Conservation (phyloP, 768 basidiomycete genomes). For the Hydnomerulius pinastri region DNA sequence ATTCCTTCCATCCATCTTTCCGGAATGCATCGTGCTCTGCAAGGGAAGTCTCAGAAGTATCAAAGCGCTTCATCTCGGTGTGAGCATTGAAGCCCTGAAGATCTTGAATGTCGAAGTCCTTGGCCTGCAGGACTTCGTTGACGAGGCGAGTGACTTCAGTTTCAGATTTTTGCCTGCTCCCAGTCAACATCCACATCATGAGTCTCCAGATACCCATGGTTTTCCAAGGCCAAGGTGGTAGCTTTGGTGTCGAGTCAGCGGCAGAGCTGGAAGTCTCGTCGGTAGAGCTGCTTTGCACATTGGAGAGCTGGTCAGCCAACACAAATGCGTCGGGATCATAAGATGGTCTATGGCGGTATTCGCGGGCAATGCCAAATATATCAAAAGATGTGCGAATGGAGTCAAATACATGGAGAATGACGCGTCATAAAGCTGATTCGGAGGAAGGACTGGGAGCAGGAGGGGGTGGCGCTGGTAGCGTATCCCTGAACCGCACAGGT, state of each 20-base stretch:
- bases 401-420: slow-evolving; percentile 17
- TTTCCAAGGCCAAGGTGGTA: slow-evolving; percentile 16
- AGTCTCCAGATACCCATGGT: slow-evolving; percentile 9
- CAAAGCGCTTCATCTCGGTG: slow-evolving; percentile 6
- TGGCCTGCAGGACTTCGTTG: not conserved
- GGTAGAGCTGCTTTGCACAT: not conserved
- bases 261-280: not conserved
- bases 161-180: slow-evolving; percentile 8
- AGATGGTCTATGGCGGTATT: slow-evolving; percentile 13
- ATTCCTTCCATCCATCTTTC: slow-evolving; percentile 13
- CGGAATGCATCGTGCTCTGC: not conserved
- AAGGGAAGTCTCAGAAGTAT: slow-evolving; percentile 8
- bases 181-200: slow-evolving; percentile 17
- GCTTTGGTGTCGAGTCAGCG: not conserved
- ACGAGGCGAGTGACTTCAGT: slow-evolving; percentile 9
- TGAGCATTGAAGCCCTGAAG: slow-evolving; percentile 19
- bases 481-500: slow-evolving; percentile 14
- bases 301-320: not conserved
- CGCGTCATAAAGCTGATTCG: not conserved
- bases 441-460: not conserved
- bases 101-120: slow-evolving; percentile 7
- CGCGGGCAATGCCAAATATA: slow-evolving; percentile 13
- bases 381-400: slow-evolving; percentile 14
- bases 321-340: slow-evolving; percentile 2
- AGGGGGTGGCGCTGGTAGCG: slow-evolving; percentile 14